Percentiles rank a stretch among this genome's conserved stretches.
Conservation (phyloP, 306 rosid genomes). For the Pachyrhizus erosus region DNA sequence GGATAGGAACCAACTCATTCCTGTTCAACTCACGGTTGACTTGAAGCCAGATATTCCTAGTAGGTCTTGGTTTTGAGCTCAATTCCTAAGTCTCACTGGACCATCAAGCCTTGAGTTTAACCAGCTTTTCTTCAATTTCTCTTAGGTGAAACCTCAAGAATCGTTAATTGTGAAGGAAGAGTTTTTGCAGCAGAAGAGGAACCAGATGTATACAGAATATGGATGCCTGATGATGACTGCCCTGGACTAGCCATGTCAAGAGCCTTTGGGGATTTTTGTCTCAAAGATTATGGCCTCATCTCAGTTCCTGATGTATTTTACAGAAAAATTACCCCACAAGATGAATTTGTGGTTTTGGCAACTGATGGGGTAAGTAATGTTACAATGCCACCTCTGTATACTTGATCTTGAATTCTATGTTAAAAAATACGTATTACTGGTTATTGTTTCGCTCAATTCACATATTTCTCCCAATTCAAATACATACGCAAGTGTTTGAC, state of each 20-base stretch:
- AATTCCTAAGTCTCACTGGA: slow-evolving; percentile 4
- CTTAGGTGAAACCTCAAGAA: slow-evolving; percentile 92
- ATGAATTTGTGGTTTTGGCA: slow-evolving; percentile 84
- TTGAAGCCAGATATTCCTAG: slow-evolving; percentile 84
- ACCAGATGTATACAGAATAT: slow-evolving; percentile 79
- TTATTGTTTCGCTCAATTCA: slow-evolving; percentile 18
- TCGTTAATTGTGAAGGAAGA: slow-evolving; percentile 71
- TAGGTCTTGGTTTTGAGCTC: slow-evolving; percentile 43
- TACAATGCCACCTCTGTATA: background rate
- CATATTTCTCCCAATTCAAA: background rate
- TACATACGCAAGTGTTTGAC: background rate
- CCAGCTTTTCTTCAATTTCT: slow-evolving; percentile 4
- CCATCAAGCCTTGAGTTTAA: background rate
- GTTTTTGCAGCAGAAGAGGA: slow-evolving; percentile 73
- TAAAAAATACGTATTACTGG: background rate
- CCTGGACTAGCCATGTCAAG: slow-evolving; percentile 99
- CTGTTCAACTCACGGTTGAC: slow-evolving; percentile 89
- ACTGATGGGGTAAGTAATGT: slow-evolving; percentile 78
- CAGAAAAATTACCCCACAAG: slow-evolving; percentile 63
- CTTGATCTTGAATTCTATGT: slow-evolving; percentile 1
- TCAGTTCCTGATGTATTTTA: slow-evolving; percentile 74
- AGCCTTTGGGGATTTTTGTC: slow-evolving; percentile 93
- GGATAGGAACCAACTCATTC: slow-evolving; percentile 57
- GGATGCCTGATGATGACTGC: slow-evolving; percentile 96
- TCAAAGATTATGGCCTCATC: slow-evolving; percentile 90